phyloP scores from a whole-genome alignment of 768 basidiomycete species.

The Amanita pallidorosea region DNA sequence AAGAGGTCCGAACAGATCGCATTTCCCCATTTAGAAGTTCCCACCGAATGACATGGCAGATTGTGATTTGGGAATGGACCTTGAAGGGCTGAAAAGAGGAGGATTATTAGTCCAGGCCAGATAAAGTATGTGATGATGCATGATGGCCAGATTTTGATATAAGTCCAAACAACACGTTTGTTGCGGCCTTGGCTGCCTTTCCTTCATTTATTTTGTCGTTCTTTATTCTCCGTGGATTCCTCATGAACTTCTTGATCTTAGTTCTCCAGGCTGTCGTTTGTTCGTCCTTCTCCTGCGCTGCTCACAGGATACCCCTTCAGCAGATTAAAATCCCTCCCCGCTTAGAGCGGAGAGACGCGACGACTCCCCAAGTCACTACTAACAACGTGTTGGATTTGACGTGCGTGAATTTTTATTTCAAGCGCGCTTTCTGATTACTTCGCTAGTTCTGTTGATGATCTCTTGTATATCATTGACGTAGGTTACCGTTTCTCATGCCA shows the following conservation, averaged over 20 bases:
- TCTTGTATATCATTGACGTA: constrained; percentile 74
- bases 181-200: not conserved
- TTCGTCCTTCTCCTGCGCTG: constrained; percentile 24
- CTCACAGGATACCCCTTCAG: constrained; percentile 37
- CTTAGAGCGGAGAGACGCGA: constrained; percentile 28
- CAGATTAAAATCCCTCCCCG: constrained; percentile 25
- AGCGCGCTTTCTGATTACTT: constrained; percentile 9
- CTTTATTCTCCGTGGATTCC: constrained; percentile 14
- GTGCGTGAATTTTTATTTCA: constrained; percentile 19
- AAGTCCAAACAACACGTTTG: not conserved
- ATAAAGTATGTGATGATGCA: too few species aligned
- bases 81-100: not conserved
- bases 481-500: constrained; percentile 16
- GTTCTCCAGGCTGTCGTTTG: constrained; percentile 27
- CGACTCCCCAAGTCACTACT: constrained; percentile 7
- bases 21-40: constrained; percentile 6
- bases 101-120: too few species aligned
- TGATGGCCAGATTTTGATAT: not conserved
- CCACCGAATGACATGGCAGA: not conserved
- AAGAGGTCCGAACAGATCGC: not conserved
- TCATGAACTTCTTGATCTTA: constrained; percentile 32
- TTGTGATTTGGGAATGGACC: not conserved
- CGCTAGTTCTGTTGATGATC: constrained; percentile 57
- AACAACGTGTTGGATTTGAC: constrained; percentile 30
- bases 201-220: constrained; percentile 14